Conservation (phyloP, 2,329 filamentous ascomycete genomes). For the Ampelomyces quisqualis region DNA sequence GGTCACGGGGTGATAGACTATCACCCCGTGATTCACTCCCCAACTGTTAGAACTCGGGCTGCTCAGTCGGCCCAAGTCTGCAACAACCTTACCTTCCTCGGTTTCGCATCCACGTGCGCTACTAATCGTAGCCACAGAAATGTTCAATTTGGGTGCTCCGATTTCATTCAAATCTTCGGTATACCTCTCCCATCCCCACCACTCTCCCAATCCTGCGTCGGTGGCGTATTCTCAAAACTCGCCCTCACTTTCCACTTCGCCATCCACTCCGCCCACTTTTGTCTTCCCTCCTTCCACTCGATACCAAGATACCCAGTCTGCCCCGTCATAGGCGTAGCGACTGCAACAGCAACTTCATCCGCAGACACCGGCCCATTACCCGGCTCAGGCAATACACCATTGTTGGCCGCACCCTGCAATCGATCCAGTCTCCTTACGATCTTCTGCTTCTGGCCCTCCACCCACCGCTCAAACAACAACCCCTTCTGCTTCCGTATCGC, state of each 20-base stretch:
- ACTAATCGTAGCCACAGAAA: too few relatives aligned
- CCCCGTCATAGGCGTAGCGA: conserved; percentile 15
- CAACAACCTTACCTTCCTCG: too few relatives aligned
- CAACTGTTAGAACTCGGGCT: too few relatives aligned
- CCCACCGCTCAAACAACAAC: conserved; percentile 30
- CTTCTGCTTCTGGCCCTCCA: conserved; percentile 33
- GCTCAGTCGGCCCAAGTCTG: too few relatives aligned
- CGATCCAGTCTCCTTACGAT: conserved; percentile 27
- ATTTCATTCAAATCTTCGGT: conserved; percentile 17
- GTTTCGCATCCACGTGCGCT: too few relatives aligned
- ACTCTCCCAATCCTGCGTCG: conserved; percentile 20
- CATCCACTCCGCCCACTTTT: conserved; percentile 27
- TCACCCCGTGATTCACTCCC: too few relatives aligned
- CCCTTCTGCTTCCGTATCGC: conserved; percentile 27
- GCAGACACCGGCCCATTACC: conserved; percentile 9
- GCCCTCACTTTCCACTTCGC: conserved; percentile 21
- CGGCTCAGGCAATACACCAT: conserved; percentile 14
- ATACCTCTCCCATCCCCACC: neutral
- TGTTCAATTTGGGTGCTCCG: too few relatives aligned
- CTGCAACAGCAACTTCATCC: conserved; percentile 29
- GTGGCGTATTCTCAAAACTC: conserved; percentile 23
- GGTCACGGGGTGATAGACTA: too few relatives aligned
- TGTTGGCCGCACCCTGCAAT: conserved; percentile 21
- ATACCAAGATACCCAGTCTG: conserved; percentile 14
- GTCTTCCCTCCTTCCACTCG: conserved; percentile 21